phyloP scores from a whole-genome alignment of 106 monocot genomes.

The Dendrobium chrysotoxum region DNA sequence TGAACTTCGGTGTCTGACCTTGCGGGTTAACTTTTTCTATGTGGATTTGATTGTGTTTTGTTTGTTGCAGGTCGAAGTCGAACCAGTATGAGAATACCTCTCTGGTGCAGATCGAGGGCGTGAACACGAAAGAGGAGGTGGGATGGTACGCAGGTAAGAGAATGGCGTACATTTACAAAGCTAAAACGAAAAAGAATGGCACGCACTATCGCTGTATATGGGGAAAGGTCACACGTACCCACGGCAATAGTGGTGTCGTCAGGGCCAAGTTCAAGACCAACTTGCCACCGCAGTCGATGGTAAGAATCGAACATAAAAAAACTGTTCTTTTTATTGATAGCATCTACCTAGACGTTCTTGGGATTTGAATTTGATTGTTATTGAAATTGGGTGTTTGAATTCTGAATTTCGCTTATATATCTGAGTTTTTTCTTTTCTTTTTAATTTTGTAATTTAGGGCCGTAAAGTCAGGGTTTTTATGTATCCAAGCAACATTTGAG shows the following conservation, averaged over 20 bases:
- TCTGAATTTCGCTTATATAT: neutral
- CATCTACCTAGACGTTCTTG: neutral
- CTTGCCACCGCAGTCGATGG: slow-evolving; percentile 81
- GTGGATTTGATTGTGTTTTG: neutral
- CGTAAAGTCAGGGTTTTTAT: slow-evolving; percentile 7
- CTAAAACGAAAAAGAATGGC: slow-evolving; percentile 69
- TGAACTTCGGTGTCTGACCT: neutral
- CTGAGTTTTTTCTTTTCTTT: neutral
- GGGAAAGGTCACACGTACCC: slow-evolving; percentile 77
- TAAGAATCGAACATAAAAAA: slow-evolving; percentile 4
- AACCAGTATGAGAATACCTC: slow-evolving; percentile 81
- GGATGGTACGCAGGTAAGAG: slow-evolving; percentile 61
- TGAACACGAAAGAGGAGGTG: slow-evolving; percentile 79
- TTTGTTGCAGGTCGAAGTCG: slow-evolving; percentile 46
- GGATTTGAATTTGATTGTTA: neutral
- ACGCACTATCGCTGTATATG: slow-evolving; percentile 60
- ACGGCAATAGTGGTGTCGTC: slow-evolving; percentile 77
- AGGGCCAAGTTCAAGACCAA: slow-evolving; percentile 85
- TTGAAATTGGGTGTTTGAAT: neutral
- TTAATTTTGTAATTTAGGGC: neutral
- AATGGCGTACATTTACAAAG: slow-evolving; percentile 80
- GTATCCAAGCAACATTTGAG: slow-evolving; percentile 5
- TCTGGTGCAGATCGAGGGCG: slow-evolving; percentile 71
- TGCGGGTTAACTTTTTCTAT: neutral
- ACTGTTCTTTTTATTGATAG: neutral